Evolutionary conservation across 768 basidiomycete genomes (phyloP).

Genomic region (Suillus sp.): DNA sequence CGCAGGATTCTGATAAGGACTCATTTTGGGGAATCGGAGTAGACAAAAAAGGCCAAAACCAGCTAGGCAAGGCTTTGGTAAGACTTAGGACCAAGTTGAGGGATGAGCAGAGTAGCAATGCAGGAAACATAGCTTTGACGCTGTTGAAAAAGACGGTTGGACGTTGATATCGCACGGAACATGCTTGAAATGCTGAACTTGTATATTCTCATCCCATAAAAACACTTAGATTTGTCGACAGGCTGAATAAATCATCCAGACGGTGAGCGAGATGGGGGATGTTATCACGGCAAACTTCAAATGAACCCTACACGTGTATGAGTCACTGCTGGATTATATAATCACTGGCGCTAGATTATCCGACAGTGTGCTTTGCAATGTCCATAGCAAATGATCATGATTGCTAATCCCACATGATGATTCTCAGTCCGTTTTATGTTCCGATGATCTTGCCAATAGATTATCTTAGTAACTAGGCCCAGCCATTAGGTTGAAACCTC

Average conservation of each 20-base stretch:
- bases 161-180: background rate
- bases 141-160: background rate
- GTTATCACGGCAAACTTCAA: too few species aligned
- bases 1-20: slow-evolving; percentile 7
- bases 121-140: slow-evolving; percentile 1
- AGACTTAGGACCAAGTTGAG: slow-evolving; percentile 38
- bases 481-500: too few species aligned
- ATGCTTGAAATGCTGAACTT: background rate
- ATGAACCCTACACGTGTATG: too few species aligned
- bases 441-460: too few species aligned
- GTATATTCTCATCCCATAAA: background rate
- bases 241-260: background rate
- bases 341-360: too few species aligned
- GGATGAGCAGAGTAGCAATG: slow-evolving; percentile 15
- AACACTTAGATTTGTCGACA: background rate
- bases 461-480: too few species aligned
- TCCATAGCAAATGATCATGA: too few species aligned
- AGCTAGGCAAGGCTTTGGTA: slow-evolving; percentile 44
- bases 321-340: too few species aligned
- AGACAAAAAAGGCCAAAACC: slow-evolving; percentile 40
- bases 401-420: too few species aligned
- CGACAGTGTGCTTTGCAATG: too few species aligned
- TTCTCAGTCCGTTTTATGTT: too few species aligned
- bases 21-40: slow-evolving; percentile 45
- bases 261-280: background rate